Base-by-base conservation (phyloP, 208 protist species). In the Angomonas deanei region DNA sequence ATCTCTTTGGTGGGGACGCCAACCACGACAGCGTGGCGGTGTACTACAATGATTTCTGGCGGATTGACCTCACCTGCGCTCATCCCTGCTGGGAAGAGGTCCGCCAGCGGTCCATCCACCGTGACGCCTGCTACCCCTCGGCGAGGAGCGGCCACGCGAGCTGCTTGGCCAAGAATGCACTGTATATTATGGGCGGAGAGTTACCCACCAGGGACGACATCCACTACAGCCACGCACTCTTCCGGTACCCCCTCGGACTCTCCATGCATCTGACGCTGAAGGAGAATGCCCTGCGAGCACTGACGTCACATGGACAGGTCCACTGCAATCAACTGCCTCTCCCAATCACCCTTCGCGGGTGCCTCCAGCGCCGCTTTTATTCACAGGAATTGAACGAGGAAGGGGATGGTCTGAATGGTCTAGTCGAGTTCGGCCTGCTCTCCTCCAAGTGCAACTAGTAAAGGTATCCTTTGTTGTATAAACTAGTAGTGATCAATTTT, bases 11-110 rank as follows among this genome's bases (percentile, higher is more conserved):
- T 36, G 89, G 89, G 0, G 89, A 95, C 48, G 68, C 68, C n/a
- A 80, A 86, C 55, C 55, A 77, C n/a, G 32, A 65, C 1, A 52
- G 48, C 17, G 15, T 50, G 19, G 24, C 61, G 10, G 5, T 73
- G 24, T 95, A 92, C 76, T 95, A 78, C 65, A 68, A 78, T 49
- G 84, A 92, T 65, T 80, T 88, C 28, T 95, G 89, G 86, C 57
- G 33, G 39, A 61, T 92, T 11, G 69, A 86, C 59, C 63, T 77
- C 10, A 31, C n/a, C 1, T 26, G 32, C 19, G 33, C 34, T 0
- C 15, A 2, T 11, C 60, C 48, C 1, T 11, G 13, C 1, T 85
- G 78, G 79, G 26, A 58, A 28, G 49, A 56, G 48, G 63, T 79
- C 13, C 27, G 27, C 33, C 34, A 21, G 33, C 49, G 21, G 5